phyloP scores from a whole-genome alignment of 352 stramenopile species.

The Globisporangium nodosum region DNA sequence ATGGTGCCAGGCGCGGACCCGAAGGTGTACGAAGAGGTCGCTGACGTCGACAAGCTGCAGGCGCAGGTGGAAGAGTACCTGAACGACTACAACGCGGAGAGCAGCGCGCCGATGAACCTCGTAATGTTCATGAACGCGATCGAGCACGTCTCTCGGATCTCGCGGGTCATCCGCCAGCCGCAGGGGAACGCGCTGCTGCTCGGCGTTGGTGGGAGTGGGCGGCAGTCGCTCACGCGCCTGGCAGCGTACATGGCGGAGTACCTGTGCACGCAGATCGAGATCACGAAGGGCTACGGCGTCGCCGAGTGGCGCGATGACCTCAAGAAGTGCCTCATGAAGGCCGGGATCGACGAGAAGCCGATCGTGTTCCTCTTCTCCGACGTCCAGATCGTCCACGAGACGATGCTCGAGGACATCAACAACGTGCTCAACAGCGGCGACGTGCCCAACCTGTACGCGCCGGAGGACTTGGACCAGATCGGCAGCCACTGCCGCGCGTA shows the following conservation, averaged over 20 bases:
- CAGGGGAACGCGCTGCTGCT: conserved; percentile 90
- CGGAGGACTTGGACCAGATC: conserved; percentile 92
- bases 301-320: conserved; percentile 92
- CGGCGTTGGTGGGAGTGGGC: conserved; percentile 90
- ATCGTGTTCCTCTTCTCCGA: conserved; percentile 95
- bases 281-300: conserved; percentile 92
- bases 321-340: conserved; percentile 90
- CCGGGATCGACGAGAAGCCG: conserved; percentile 90
- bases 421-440: conserved; percentile 94
- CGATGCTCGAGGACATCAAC: conserved; percentile 96
- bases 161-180: conserved; percentile 76
- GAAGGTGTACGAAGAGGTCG: conserved; percentile 89
- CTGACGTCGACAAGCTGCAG: conserved; percentile 81
- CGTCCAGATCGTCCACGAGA: conserved; percentile 92
- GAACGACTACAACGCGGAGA: conserved; percentile 87
- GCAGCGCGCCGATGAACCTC: conserved; percentile 81
- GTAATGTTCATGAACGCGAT: conserved; percentile 89
- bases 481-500: conserved; percentile 86
- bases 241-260: conserved; percentile 93
- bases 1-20: conserved; percentile 89
- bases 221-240: conserved; percentile 88
- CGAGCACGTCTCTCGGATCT: conserved; percentile 82
- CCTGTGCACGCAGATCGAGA: conserved; percentile 91
- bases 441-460: conserved; percentile 91
- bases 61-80: conserved; percentile 80